Evolutionary conservation across 345 rosid genomes (phyloP).

Genomic region (Camelina laxa): DNA sequence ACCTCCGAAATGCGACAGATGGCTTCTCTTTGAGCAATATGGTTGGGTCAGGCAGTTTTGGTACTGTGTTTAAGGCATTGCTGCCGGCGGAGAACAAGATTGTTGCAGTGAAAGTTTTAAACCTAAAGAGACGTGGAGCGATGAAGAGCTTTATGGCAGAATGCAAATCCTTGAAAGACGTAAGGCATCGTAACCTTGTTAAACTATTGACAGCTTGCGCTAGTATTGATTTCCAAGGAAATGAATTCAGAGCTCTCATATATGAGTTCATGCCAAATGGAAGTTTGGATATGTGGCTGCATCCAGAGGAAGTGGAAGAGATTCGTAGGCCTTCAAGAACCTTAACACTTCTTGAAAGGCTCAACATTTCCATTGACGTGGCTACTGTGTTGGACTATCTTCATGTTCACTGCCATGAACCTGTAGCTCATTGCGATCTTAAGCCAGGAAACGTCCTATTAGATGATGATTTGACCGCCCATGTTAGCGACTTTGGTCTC

Average conservation of each 20-base stretch:
- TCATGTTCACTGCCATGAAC: conserved; percentile 1
- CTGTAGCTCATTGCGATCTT: conserved; percentile 28
- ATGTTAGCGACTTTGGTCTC: conserved; percentile 37
- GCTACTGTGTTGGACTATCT: conserved; percentile 32
- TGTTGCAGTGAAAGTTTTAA: conserved; percentile 43
- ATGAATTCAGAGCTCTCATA: conserved; percentile 47
- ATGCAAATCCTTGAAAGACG: conserved; percentile 46
- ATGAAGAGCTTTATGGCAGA: conserved; percentile 52
- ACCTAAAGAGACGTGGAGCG: conserved; percentile 48
- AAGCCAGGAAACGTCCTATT: conserved; percentile 30
- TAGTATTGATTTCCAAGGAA: not conserved
- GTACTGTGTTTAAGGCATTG: not conserved
- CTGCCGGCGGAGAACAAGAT: not conserved
- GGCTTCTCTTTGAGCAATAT: not conserved
- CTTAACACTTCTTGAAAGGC: conserved; percentile 41
- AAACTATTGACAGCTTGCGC: not conserved
- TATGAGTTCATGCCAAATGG: conserved; percentile 36
- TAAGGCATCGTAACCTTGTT: conserved; percentile 15
- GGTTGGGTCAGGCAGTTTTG: not conserved
- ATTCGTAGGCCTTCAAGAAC: not conserved
- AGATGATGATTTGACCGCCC: conserved; percentile 6
- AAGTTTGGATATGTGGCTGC: conserved; percentile 44
- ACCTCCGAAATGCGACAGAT: not conserved
- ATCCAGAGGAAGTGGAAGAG: conserved; percentile 18
- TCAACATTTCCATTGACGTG: conserved; percentile 38